Evolutionary conservation across 805 yeast species (phyloP), one percentile per base, ranked within the genome.

Genomic region (Wickerhamiella nectarea): DNA sequence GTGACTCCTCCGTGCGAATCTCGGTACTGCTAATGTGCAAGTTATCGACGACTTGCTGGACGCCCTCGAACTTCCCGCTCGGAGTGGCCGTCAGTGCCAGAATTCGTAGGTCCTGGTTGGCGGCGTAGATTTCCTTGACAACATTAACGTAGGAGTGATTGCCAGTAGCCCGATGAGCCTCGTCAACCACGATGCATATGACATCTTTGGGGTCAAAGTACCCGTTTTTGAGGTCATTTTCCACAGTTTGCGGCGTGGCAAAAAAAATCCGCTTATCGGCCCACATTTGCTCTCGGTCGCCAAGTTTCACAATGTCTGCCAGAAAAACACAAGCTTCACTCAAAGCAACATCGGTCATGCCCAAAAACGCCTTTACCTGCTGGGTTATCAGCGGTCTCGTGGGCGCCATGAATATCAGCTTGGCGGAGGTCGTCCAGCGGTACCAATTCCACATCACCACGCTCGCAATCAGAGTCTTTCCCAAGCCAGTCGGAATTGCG

Each of bases 41-140:
- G 52, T 83, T 84, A 45, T 74, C 71, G 1, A 91, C 76, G 21
- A 91, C 80, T 38, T 75, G 79, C 59, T 93, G 96, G 0, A 93
- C 93, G 2, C 89, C 83, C 46, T 82, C 94, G 1, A 84, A 71
- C 47, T 80, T 80, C 0, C 94, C 69, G 0, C 95, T 91, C 0
- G 99, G 99, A 0, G 99, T 91, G 1, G 99, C 99, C 0, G 97
- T 86, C 49, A 91, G 65, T 0, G 95, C 97, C 41, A 91, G 60
- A 0, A 87, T 66, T 36, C 98, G 66, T 51, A 76, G 80, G 1
- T 83, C 74, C 1, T 74, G 68, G 48, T 75, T 78, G 56, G 75
- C 76, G 41, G 83, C 61, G 22, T 71, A 69, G 10, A 82, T 58
- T 52, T 74, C 77, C 49, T 74, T 67, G 2, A 82, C 83, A n/a